These are phyloP conservation scores for Septoria petroselini DNA, from an alignment of 2,329 filamentous ascomycete species.

Conservation along the genomic window DNA sequence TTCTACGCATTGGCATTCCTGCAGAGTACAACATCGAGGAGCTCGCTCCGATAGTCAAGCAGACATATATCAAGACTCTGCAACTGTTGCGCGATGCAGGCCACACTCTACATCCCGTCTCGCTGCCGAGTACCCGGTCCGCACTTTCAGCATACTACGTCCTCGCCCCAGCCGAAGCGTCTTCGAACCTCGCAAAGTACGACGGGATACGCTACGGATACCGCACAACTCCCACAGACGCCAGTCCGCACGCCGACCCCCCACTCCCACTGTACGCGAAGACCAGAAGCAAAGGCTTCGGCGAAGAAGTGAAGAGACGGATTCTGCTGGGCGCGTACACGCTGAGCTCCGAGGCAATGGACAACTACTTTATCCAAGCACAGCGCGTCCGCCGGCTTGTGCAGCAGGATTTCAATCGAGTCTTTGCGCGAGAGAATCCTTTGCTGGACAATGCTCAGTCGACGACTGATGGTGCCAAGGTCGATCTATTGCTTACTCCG, in stretches of 20 bases:
- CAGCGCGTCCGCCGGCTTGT: slow-evolving; percentile 83
- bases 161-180: slow-evolving; percentile 89
- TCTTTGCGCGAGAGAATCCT: slow-evolving; percentile 69
- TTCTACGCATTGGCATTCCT: slow-evolving; percentile 57
- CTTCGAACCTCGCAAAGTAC: slow-evolving; percentile 94
- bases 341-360: slow-evolving; percentile 82
- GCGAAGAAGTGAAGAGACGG: slow-evolving; percentile 77
- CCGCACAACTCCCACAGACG: slow-evolving; percentile 54
- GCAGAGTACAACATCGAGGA: slow-evolving; percentile 85
- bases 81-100: slow-evolving; percentile 60
- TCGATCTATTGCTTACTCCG: slow-evolving; percentile 84
- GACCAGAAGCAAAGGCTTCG: slow-evolving; percentile 72
- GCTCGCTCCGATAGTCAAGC: slow-evolving; percentile 65
- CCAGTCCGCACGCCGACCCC: slow-evolving; percentile 32
- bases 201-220: slow-evolving; percentile 91
- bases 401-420: slow-evolving; percentile 77
- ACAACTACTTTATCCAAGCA: slow-evolving; percentile 95
- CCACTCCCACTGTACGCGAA: slow-evolving; percentile 62
- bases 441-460: slow-evolving; percentile 47
- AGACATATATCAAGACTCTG: slow-evolving; percentile 66
- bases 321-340: slow-evolving; percentile 89
- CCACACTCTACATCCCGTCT: slow-evolving; percentile 70
- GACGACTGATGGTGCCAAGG: slow-evolving; percentile 62
- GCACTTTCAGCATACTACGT: slow-evolving; percentile 94
- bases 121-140: slow-evolving; percentile 76